These are phyloP conservation scores for Thoreauomyces humboldtii DNA, from an alignment of 192 early-diverging fungal genomes.

Conservation along the genomic window DNA sequence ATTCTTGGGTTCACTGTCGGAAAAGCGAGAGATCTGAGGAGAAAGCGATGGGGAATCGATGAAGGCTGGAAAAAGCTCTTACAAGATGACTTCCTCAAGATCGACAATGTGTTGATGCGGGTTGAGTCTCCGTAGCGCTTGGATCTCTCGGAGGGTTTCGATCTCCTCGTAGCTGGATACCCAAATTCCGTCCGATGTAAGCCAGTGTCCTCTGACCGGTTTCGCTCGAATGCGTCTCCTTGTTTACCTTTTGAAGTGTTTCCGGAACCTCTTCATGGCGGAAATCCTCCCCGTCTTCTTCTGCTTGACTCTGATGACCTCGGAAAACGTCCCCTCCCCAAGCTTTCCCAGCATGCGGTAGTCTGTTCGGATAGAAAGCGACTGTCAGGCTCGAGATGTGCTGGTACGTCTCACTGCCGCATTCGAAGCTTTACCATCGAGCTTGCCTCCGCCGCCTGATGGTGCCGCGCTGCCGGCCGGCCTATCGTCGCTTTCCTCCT, in stretches of 20 bases:
- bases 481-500: conserved; percentile 1
- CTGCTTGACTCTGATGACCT: conserved; percentile 63
- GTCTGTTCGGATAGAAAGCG: conserved; percentile 26
- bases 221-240: background rate
- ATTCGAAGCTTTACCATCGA: background rate
- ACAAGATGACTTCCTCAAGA: conserved; percentile 59
- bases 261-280: conserved; percentile 65
- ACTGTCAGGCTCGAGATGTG: background rate
- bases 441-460: background rate
- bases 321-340: conserved; percentile 66
- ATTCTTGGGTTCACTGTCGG: conserved; percentile 53
- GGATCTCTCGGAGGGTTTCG: conserved; percentile 59
- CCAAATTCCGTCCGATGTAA: too few relatives aligned
- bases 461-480: conserved; percentile 10
- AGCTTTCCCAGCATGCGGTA: conserved; percentile 57
- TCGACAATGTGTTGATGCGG: conserved; percentile 55
- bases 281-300: conserved; percentile 54
- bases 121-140: conserved; percentile 53
- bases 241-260: conserved; percentile 53
- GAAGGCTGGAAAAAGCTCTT: conserved; percentile 1
- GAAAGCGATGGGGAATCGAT: background rate
- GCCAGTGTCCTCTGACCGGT: too few relatives aligned
- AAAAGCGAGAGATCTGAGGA: conserved; percentile 13
- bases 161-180: conserved; percentile 49
- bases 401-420: background rate